These are phyloP conservation scores for Arabidopsis arenosa DNA, from an alignment of 345 rosid species.

Conservation along the genomic window DNA sequence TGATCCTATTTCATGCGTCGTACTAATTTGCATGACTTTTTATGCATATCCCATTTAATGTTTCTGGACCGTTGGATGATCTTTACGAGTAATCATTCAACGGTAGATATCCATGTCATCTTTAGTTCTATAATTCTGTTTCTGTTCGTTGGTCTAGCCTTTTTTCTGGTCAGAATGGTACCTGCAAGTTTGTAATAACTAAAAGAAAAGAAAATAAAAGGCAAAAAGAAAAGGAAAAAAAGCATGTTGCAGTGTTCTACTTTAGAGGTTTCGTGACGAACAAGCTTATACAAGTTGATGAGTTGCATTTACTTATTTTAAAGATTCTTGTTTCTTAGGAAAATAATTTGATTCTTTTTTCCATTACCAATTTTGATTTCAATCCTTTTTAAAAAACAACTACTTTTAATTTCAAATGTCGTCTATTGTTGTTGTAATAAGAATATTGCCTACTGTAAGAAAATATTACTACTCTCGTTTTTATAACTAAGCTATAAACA, in stretches of 20 bases:
- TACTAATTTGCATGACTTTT: slow-evolving; percentile 30
- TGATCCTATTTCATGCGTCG: slow-evolving; percentile 21
- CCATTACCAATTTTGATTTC: neutral
- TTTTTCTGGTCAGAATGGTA: slow-evolving; percentile 26
- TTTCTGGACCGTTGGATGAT: slow-evolving; percentile 28
- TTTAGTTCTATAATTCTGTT: slow-evolving; percentile 37
- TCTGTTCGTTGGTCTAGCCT: slow-evolving; percentile 2
- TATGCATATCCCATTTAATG: neutral
- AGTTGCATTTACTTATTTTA: neutral
- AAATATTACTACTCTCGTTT: neutral
- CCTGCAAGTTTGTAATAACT: slow-evolving; percentile 8
- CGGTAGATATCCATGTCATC: slow-evolving; percentile 7
- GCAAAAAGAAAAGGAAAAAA: neutral
- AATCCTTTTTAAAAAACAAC: neutral
- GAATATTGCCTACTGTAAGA: neutral
- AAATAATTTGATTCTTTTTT: neutral
- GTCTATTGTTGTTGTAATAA: neutral
- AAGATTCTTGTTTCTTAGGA: neutral
- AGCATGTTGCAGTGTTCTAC: slow-evolving; percentile 21
- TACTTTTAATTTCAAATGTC: neutral
- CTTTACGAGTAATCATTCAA: neutral
- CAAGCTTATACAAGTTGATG: slow-evolving; percentile 29
- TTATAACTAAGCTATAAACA: neutral
- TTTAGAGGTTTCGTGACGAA: slow-evolving; percentile 42
- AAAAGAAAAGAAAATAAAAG: neutral